A percentile compares a stretch with the other conserved stretches of the same genome.
Evolutionary conservation across 352 stramenopile genomes (phyloP).

Genomic region (Nothophytophthora sp.): DNA sequence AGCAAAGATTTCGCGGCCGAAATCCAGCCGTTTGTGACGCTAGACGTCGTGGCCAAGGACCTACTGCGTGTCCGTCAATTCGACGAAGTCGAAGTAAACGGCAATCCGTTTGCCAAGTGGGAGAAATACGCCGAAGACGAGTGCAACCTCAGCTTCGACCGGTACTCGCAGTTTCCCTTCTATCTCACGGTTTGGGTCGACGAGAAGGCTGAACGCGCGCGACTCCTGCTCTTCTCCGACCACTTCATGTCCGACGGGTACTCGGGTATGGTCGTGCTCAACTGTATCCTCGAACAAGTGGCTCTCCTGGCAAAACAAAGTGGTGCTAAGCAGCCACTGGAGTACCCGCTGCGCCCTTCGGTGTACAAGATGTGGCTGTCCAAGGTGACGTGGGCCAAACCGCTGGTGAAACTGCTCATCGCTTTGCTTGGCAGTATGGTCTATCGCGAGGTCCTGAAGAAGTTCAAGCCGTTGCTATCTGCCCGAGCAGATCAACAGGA

Average conservation of each 20-base stretch:
- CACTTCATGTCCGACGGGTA: conserved; percentile 46
- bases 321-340: neutral
- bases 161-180: conserved; percentile 37
- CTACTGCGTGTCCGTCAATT: conserved; percentile 17
- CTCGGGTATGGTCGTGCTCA: conserved; percentile 34
- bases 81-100: neutral
- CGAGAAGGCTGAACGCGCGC: conserved; percentile 1
- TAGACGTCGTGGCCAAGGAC: conserved; percentile 17
- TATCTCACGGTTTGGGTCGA: conserved; percentile 32
- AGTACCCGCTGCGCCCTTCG: conserved; percentile 20
- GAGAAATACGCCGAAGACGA: conserved; percentile 21
- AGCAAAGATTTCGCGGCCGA: conserved; percentile 25
- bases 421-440: conserved; percentile 12
- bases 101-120: conserved; percentile 9
- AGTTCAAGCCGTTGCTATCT: conserved; percentile 20
- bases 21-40: conserved; percentile 22
- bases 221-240: conserved; percentile 48
- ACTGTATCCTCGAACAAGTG: conserved; percentile 36
- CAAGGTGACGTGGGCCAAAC: conserved; percentile 15
- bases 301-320: neutral
- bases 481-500: conserved; percentile 25
- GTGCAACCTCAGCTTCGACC: conserved; percentile 32
- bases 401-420: conserved; percentile 16
- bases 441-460: conserved; percentile 11
- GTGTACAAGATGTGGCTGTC: conserved; percentile 34